Evolutionary conservation across 805 yeast species (phyloP), one percentile per base, ranked within the genome.

Genomic region (Cyberlindnera maclurae): DNA sequence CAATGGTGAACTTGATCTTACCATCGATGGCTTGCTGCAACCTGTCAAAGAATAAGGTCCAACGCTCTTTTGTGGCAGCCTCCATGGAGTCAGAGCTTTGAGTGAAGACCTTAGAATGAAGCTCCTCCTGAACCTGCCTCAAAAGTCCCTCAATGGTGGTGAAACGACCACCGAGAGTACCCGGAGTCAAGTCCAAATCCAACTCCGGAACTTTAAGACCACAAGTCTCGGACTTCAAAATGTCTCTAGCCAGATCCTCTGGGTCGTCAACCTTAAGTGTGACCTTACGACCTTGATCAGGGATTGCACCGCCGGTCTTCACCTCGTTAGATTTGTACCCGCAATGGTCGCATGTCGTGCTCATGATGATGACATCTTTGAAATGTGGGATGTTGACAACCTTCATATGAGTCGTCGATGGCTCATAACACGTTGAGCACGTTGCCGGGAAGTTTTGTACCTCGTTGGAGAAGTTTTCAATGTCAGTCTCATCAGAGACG

Each of bases 251-350:
- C 52, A 93, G 71, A 67, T 93, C 99, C 50, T 87, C 95, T 42
- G 68, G 61, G 49, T 90, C 97, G 43, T 83, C 88, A 46, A 90
- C 79, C 46, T 68, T 70, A 38, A 93, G 69, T 2, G 81, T 70
- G 44, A 88, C 75, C 45, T 71, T 78, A 47, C 79, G 79, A 45
- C 97, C 99, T 59, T 79, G 71, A 3, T 69, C 82, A 26, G 98
- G 97, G 34, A 93, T 82, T 8, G 82, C 94, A 52, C 99, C 99
- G 43, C 99, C 99, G 5, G 98, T 93, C 66, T 90, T 93, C 47
- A 93, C 98, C 63, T 93, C 99, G 59, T 93, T 93, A 13, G 95
- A 85, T 65, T 86, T 90, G 65, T 84, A 93, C 28, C 97, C 98
- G 65, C 99, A 93, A 46, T 75, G 65, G 26, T 81, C 89, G 66